Evolutionary conservation across 2,329 filamentous ascomycete genomes (phyloP).

Genomic region (Fusarium pseudonygamai): DNA sequence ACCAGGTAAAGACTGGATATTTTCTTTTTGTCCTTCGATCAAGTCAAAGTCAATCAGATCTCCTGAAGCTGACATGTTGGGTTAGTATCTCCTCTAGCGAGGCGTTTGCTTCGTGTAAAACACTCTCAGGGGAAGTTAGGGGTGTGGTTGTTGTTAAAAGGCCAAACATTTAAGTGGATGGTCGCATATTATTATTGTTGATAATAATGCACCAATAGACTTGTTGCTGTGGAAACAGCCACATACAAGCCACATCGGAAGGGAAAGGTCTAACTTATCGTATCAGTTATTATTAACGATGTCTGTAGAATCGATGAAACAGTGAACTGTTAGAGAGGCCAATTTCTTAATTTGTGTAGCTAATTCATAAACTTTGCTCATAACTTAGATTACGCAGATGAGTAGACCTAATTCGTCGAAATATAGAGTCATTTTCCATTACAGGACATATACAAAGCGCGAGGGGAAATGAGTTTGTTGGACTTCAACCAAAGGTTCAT

Average conservation of each 20-base stretch:
- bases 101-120: slow-evolving; percentile 14
- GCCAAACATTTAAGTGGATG: slow-evolving; percentile 10
- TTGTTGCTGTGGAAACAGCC: slow-evolving; percentile 42
- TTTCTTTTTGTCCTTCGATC: slow-evolving; percentile 97
- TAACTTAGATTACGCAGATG: not conserved
- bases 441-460: not conserved
- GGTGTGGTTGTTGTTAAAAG: slow-evolving; percentile 23
- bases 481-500: slow-evolving; percentile 36
- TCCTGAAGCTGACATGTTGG: slow-evolving; percentile 58
- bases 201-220: slow-evolving; percentile 7
- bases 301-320: not conserved
- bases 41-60: slow-evolving; percentile 83
- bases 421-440: not conserved
- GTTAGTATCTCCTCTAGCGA: slow-evolving; percentile 37
- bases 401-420: not conserved
- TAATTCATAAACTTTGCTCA: no score
- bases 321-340: not conserved
- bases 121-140: slow-evolving; percentile 19
- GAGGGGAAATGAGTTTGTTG: not conserved
- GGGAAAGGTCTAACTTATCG: no score
- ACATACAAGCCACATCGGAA: slow-evolving; percentile 3
- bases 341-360: not conserved
- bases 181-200: slow-evolving; percentile 23
- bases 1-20: slow-evolving; percentile 91
- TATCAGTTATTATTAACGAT: not conserved